Evolutionary conservation across 164 flowering plant species (phyloP).

Genomic region (Warburgia ugandensis): DNA sequence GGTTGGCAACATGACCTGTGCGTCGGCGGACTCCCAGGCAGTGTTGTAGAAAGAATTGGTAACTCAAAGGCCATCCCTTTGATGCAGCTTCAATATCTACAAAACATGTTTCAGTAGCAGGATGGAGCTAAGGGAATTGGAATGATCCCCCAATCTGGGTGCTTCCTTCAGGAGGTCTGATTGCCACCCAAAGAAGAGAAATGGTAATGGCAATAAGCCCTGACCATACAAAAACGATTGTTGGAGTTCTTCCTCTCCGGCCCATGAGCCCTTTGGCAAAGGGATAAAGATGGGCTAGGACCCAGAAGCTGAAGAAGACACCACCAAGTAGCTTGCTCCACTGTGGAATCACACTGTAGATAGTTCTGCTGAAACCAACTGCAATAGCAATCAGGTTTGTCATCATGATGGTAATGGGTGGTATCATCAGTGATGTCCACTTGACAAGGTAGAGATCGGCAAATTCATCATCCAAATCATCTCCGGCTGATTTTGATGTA

Average conservation of each 20-base stretch:
- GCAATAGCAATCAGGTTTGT: constrained; percentile 49
- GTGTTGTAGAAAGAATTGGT: no score
- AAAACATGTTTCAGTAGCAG: no score
- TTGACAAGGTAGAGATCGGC: constrained; percentile 65
- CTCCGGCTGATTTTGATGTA: constrained; percentile 55
- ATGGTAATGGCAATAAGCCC: constrained; percentile 68
- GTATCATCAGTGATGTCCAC: constrained; percentile 71
- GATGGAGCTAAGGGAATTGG: constrained; percentile 43
- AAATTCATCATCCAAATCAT: constrained; percentile 49
- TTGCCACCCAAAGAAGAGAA: constrained; percentile 57
- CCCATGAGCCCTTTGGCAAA: constrained; percentile 86
- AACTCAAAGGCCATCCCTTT: no score
- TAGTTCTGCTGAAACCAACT: constrained; percentile 42
- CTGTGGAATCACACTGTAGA: constrained; percentile 43
- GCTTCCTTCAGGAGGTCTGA: constrained; percentile 36
- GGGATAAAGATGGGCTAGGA: constrained; percentile 67
- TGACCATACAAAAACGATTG: constrained; percentile 70
- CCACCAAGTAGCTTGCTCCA: constrained; percentile 74
- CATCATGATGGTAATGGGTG: constrained; percentile 62
- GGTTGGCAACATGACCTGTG: no score
- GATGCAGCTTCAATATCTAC: no score
- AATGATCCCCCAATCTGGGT: constrained; percentile 58
- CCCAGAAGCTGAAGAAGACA: constrained; percentile 79
- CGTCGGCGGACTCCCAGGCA: no score
- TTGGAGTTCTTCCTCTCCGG: constrained; percentile 58